Evolutionary conservation across 352 stramenopile genomes (phyloP), one percentile per base, ranked within the genome.

Genomic region (Globisporangium perplexum): DNA sequence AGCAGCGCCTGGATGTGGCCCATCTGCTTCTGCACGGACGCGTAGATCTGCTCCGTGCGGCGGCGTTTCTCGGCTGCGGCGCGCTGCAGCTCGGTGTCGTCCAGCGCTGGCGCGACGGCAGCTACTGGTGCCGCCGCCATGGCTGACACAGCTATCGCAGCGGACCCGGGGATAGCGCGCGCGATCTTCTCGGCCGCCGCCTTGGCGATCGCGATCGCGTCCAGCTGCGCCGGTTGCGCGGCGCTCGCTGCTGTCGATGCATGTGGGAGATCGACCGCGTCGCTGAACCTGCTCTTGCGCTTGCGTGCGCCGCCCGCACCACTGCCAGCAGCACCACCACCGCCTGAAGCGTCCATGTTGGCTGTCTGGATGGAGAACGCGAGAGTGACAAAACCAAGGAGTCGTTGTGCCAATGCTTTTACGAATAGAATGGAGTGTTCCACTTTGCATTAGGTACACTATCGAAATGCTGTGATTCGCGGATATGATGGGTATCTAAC

Each of bases 21-120:
- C 74, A 94, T 90, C 49, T 94, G 81, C 53, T 83, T 73, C 63
- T 90, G 81, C 35, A 90, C 83, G n/a, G 81, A 92, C 75, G 88
- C 85, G 55, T 75, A 74, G 59, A 94, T 88, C 56, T 88, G 77
- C 18, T 92, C 76, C 22, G 75, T 86, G n/a, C 81, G 69, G 15
- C 62, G 61, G 7, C 63, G 60, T 56, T 88, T 86, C 63, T 90
- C 80, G 38, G 83, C 55, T 11, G 77, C 67, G 11, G 81, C 49
- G 4, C 68, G 65, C 17, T 53, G 54, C 28, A 74, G 62, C 47
- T 86, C 72, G 4, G 71, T 61, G 11, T 60, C 24, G 26, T 79
- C 70, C n/a, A 56, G n/a, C 47, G 33, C 22, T 7, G 36, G 23
- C 7, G 45, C 26, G 22, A 8, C 24, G 4, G 62, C 6, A 7